A percentile compares a stretch with the other conserved stretches of the same genome.
Evolutionary conservation across 1,284 basidiomycete genomes (phyloP).

Genomic region (Lentinula novae-zelandiae): DNA sequence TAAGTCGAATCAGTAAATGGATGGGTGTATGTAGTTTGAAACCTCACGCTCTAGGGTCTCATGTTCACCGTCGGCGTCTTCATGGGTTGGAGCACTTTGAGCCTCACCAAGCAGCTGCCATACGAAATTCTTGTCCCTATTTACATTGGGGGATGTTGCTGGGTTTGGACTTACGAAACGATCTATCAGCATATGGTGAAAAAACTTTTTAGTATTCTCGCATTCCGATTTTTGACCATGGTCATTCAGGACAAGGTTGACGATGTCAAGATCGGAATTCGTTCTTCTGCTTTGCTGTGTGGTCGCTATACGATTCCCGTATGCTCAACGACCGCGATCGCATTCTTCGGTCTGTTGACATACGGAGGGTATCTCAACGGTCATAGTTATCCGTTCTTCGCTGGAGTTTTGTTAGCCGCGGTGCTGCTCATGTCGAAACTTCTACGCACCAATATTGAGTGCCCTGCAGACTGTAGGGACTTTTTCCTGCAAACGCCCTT

Average conservation of each 20-base stretch:
- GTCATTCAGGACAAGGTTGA: constrained; percentile 22
- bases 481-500: constrained; percentile 20
- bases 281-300: constrained; percentile 23
- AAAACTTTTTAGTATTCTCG: too few species aligned
- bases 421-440: constrained; percentile 13
- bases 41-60: constrained; percentile 22
- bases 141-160: constrained; percentile 25
- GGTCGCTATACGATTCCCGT: constrained; percentile 21
- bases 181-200: constrained; percentile 26
- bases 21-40: neutral
- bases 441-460: constrained; percentile 17
- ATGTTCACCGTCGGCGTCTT: constrained; percentile 31
- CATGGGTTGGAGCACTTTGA: constrained; percentile 30
- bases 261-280: constrained; percentile 23
- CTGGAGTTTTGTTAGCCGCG: constrained; percentile 14
- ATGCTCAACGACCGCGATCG: constrained; percentile 19
- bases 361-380: constrained; percentile 22
- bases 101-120: constrained; percentile 18
- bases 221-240: neutral
- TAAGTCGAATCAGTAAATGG: constrained; percentile 7
- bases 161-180: constrained; percentile 30
- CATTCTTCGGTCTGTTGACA: constrained; percentile 19
- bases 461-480: constrained; percentile 17
- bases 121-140: constrained; percentile 23
- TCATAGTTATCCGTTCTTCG: constrained; percentile 20